Conservation (phyloP, 805 yeast genomes). For the Yamadazyma nakazawae region DNA sequence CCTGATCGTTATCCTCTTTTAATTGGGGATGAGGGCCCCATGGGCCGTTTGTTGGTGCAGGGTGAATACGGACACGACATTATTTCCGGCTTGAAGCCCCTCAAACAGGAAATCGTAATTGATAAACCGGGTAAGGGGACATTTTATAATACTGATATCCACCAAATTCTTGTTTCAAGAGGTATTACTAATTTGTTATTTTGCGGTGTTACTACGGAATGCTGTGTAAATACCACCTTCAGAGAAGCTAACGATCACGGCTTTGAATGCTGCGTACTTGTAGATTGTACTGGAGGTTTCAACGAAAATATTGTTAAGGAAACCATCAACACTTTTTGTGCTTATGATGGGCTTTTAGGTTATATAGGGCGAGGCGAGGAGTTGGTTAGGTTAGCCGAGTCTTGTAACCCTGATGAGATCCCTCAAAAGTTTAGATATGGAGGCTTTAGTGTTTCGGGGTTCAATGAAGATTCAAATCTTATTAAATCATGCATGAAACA, state of each 20-base stretch:
- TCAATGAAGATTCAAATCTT: neutral
- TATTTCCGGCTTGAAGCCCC: constrained; percentile 6
- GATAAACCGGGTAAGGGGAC: constrained; percentile 14
- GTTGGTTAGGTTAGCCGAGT: constrained; percentile 3
- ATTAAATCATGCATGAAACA: neutral
- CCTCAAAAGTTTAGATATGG: no score
- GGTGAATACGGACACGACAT: constrained; percentile 12
- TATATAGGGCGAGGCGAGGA: constrained; percentile 19
- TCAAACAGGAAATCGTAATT: constrained; percentile 7
- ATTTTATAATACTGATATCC: constrained; percentile 11
- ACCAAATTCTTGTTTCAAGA: constrained; percentile 11
- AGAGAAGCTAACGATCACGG: constrained; percentile 14
- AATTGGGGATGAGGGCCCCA: constrained; percentile 11
- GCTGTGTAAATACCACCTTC: constrained; percentile 13
- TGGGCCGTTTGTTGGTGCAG: constrained; percentile 10
- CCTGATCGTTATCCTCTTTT: constrained; percentile 8
- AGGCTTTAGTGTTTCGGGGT: neutral
- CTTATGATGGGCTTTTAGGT: constrained; percentile 20
- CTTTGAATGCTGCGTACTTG: constrained; percentile 12
- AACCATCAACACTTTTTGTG: constrained; percentile 9
- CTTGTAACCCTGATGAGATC: neutral
- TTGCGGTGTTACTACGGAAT: constrained; percentile 13
- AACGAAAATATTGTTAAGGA: constrained; percentile 5
- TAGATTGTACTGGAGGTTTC: constrained; percentile 11
- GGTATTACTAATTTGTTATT: constrained; percentile 11